Base-by-base conservation (phyloP, 768 basidiomycete species). In the Xerocomellus amylosporus region DNA sequence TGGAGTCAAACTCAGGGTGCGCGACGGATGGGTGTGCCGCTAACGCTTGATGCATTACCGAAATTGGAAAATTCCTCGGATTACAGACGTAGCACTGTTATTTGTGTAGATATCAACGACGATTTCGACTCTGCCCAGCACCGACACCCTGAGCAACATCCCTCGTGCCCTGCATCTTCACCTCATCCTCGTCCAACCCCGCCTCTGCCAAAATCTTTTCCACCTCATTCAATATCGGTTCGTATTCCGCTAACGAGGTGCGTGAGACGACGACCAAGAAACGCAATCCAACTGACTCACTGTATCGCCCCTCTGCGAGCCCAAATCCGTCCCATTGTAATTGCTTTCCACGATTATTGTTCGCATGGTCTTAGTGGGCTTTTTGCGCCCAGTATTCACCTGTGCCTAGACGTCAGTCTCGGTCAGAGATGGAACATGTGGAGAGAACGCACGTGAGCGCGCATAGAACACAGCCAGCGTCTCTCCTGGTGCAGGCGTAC, bases 401-500 rank as follows among this genome's bases (percentile, higher is more conserved):
- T 89, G 49, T n/a, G 20, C 3, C 33, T 9, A 20, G 4, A 13
- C 1, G 14, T 59, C 31, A 53, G 36, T 24, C 36, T 28, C 8
- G 5, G 14, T 30, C n/a, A 0, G 13, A 9, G 3, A 36, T 10
- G 5, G 4, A 13, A 1, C 17, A 37, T 8, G 1, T 36, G 36
- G 8, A 36, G 13, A 12, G 8, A 20, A 76, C 87, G 60, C 67
- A 87, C 90, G 82, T 17, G 88, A 85, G 8, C 92, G 83, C 6
- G 87, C 83, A 61, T 93, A 95, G 67, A 95, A 95, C 70, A 79
- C 77, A 0, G 90, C 86, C 8, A 94, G 71, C 0, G 88, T 88
- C 69, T 96, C 93, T 12, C 91, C 90, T 0, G 91, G 90, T 3
- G 87, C 74, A 0, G 93, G 93, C 0, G 92, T 93, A 61, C 86